Base-by-base conservation (phyloP, 805 yeast genomes). In the Schwanniomyces yamadae region DNA sequence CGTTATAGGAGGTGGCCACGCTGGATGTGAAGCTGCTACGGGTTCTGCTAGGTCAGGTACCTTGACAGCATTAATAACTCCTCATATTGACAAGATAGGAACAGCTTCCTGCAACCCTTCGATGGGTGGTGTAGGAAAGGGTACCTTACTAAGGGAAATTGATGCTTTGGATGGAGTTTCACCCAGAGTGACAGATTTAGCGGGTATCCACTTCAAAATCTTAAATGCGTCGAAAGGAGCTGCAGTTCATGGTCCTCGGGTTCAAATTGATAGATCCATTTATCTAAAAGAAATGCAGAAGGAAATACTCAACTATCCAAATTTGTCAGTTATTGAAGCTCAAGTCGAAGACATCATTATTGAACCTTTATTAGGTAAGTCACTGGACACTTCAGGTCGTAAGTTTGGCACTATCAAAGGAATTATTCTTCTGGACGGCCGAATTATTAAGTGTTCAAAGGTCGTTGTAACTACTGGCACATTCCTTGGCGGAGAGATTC, bases 51-150 rank as follows among this genome's bases (percentile, higher is more conserved):
- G 99, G 43, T 55, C 85, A 1, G 97, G 97, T 0, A 74, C 82
- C 1, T 42, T 53, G 3, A 83, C 95, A 0, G 66, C 81, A 2
- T 66, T 93, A 18, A 69, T 93, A 2, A 90, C 99, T 0, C 98
- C 96, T 1, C 74, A 70, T 30, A 52, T 78, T 22, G 55, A 69
- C 19, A 85, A 87, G 52, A 80, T 93, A 10, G 99, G 99, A 0
- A 84, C 95, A 0, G 93, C 97, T 14, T 88, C 96, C 1, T 93
- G 99, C 59, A 93, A 93, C 56, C 99, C 99, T 7, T 89, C 86
- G 28, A 86, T 89, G 83, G 99, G 99, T 23, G 99, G 99, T 43
- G 90, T 93, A 37, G 99, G 99, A 1, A 93, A 93, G 54, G 99
- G 99, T 11, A 91, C 96, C 0, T 64, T 93, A 27, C 64, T 93